Evolutionary conservation across 2,329 filamentous ascomycete species (phyloP), one percentile per base, ranked within the genome.

Genomic region (Arthrobotrys sphaeroides): DNA sequence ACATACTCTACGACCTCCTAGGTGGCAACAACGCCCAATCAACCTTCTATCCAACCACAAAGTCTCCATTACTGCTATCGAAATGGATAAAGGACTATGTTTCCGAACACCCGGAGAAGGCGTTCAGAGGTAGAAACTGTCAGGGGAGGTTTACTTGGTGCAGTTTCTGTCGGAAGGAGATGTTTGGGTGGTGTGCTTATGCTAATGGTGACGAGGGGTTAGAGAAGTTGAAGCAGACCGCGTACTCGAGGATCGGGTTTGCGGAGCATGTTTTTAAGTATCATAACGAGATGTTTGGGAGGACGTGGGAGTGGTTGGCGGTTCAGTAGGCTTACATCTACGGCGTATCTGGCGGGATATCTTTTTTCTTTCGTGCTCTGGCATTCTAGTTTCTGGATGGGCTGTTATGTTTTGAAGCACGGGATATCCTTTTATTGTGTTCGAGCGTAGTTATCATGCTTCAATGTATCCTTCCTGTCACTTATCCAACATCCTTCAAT

Each of bases 261-360:
- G 69, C 69, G 16, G 69, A 66, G 7, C 69, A 73, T 73, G 66
- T 73, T 33, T 73, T 73, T 31, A 55, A 26, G 22, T 66, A 53
- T 43, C 69, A 73, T 26, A 73, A 73, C 26, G 6, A 22, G 5
- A 73, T 36, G 22, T 73, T 73, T 31, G 42, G n/a, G 7, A n/a
- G 31, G 22, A 47, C 40, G 22, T 73, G 69, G 69, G 42, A 73
- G 22, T 73, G 49, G 69, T 60, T 45, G 20, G 47, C 67, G 1
- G 16, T 57, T 7, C 13, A 60, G n/a, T 60, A 43, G 28, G 1
- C 20, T 28, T 36, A 33, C 10, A 33, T 10, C 28, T 10, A 5
- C 28, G 5, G 10, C n/a, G n/a, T n/a, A n/a, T n/a, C n/a, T n/a
- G n/a, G n/a, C n/a, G n/a, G n/a, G 28, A 33, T 33, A 10, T 33